Conservation (phyloP, 163 green algal species). For the Smithsoniella earleae region DNA sequence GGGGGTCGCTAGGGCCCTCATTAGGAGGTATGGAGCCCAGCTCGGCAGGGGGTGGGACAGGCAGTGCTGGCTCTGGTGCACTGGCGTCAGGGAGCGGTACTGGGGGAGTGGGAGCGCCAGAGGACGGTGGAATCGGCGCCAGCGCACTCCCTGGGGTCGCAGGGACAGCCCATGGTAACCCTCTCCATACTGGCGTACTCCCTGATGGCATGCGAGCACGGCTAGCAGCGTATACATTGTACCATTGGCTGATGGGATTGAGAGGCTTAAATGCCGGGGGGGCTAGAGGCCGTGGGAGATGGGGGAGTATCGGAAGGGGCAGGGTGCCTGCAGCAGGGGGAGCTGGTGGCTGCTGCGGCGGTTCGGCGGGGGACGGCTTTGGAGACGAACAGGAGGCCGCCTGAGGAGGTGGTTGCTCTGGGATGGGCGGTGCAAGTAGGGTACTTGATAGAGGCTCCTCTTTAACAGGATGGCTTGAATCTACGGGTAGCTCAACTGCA, state of each 20-base stretch:
- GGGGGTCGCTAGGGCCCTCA: too few relatives aligned
- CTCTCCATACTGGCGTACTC: neutral
- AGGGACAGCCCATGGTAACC: neutral
- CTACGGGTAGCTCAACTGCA: neutral
- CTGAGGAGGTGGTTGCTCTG: neutral
- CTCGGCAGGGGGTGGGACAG: too few relatives aligned
- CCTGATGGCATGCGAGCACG: too few relatives aligned
- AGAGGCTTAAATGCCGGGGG: neutral
- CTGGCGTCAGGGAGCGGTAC: too few relatives aligned
- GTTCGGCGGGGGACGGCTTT: neutral
- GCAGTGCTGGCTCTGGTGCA: too few relatives aligned
- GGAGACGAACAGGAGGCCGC: neutral
- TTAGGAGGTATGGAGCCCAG: too few relatives aligned
- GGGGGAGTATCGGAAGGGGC: conserved; percentile 5
- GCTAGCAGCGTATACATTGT: neutral
- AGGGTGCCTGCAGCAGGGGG: neutral
- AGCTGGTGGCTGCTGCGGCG: neutral
- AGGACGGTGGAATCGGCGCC: too few relatives aligned
- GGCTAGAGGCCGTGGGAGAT: conserved; percentile 6
- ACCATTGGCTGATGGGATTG: neutral
- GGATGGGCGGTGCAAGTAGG: neutral
- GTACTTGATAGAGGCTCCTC: neutral
- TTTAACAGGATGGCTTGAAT: neutral
- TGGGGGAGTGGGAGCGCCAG: too few relatives aligned
- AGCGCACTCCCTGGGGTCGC: neutral